Conservation (phyloP, 257 asterid genomes). For the Scutellaria baicalensis region DNA sequence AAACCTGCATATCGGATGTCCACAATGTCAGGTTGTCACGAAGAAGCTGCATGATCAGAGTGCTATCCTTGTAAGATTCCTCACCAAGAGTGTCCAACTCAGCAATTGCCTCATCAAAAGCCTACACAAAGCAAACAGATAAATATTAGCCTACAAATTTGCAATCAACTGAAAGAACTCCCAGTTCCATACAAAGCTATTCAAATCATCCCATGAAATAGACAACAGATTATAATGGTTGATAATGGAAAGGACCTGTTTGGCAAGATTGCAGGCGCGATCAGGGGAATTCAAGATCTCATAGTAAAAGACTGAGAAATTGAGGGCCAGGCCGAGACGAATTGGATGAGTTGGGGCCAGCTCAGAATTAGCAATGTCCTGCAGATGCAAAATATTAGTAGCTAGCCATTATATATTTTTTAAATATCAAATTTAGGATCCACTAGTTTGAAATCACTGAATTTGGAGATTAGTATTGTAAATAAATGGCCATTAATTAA, state of each 20-base stretch:
- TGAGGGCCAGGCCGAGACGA: slow-evolving; percentile 83
- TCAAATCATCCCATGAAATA: not conserved
- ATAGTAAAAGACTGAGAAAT: slow-evolving; percentile 82
- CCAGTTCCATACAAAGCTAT: not conserved
- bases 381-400: not conserved
- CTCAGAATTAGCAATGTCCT: slow-evolving; percentile 78
- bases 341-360: slow-evolving; percentile 88
- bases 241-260: slow-evolving; percentile 43
- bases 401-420: not conserved
- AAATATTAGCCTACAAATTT: not conserved
- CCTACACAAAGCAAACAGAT: slow-evolving; percentile 25
- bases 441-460: not conserved
- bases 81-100: slow-evolving; percentile 92
- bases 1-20: slow-evolving; percentile 93
- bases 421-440: not conserved
- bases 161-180: not conserved
- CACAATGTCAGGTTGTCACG: slow-evolving; percentile 91
- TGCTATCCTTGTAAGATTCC: slow-evolving; percentile 95
- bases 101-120: slow-evolving; percentile 90
- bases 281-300: slow-evolving; percentile 85
- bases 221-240: not conserved
- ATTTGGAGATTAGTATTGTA: not conserved
- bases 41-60: slow-evolving; percentile 92
- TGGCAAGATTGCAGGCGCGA: slow-evolving; percentile 81
- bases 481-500: not conserved